Percentiles rank a stretch among this genome's conserved stretches.
Evolutionary conservation across 495 filamentous ascomycete genomes (phyloP).

Genomic region (Oleoguttula mirabilis): DNA sequence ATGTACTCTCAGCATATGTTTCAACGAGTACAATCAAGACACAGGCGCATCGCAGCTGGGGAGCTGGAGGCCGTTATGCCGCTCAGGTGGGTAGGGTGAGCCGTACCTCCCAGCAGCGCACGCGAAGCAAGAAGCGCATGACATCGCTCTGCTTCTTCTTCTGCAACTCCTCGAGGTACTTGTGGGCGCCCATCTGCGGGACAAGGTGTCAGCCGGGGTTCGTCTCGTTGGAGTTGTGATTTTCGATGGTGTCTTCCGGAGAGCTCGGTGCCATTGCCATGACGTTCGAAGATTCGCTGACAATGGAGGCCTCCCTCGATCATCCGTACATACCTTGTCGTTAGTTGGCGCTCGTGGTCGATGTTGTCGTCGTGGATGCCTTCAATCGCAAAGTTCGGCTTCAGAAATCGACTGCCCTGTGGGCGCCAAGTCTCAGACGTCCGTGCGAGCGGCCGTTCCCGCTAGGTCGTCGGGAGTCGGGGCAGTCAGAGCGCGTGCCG

Average conservation of each 20-base stretch:
- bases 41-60: constrained; percentile 18
- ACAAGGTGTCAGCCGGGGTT: constrained; percentile 22
- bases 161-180: constrained; percentile 98
- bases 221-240: no score
- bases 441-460: no score
- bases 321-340: constrained; percentile 10
- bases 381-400: no score
- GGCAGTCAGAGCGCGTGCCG: no score
- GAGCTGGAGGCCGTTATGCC: constrained; percentile 8
- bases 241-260: no score
- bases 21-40: constrained; percentile 98
- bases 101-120: constrained; percentile 99
- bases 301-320: no score
- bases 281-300: no score
- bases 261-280: no score
- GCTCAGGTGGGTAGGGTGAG: constrained; percentile 31
- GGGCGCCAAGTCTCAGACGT: no score
- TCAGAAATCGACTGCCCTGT: no score
- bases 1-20: constrained; percentile 98
- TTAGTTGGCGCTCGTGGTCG: neutral
- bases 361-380: constrained; percentile 6
- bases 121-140: constrained; percentile 96
- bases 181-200: constrained; percentile 45
- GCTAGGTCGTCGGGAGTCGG: no score
- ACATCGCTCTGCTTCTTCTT: constrained; percentile 99